Evolutionary conservation across 2,329 filamentous ascomycete species (phyloP), one percentile per base, ranked within the genome.

Genomic region (Tolypocladium tundrense): DNA sequence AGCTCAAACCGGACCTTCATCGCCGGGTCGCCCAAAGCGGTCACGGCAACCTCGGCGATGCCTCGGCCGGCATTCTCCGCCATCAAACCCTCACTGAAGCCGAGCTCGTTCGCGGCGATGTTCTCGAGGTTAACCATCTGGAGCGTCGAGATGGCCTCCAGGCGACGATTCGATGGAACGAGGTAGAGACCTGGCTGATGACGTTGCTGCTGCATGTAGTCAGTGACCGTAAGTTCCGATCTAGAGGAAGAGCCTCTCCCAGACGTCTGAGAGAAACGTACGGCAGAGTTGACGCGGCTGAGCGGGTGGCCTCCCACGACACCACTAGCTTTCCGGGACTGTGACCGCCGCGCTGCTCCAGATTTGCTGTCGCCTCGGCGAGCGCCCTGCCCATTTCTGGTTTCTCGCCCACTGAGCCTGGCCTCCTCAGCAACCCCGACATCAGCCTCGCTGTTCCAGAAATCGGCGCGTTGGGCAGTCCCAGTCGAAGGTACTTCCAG

Each of bases 121-220:
- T 94, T 92, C 73, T 97, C 94, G 1, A 97, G 83, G 61, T 94
- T 93, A 35, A 96, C 82, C 84, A 97, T 94, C 68, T 96, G 91
- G 43, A 94, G 77, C 7, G 93, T 81, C 21, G 84, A 87, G 37
- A 88, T 82, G 6, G 83, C 77, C 64, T 87, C 84, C 35, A 86
- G 74, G 14, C 79, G 81, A 41, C 81, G 80, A 63, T 80, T 79
- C 2, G 82, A 82, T 10, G 77, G 78, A 21, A 79, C 66, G 40
- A 82, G 70, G 64, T 82, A 85, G 55, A 86, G 78, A 1, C 80
- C 79, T 1, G 75, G 68, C 52, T 69, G 72, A 16, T 72, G 67
- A 8, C 66, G 60, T 64, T 72, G 71, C 63, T 73, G 72, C 60
- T 71, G 68, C 60, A 65, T 61, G 55, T 63, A 60, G 64, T 72